These are phyloP conservation scores for Globisporangium carolinianum DNA, from an alignment of 352 stramenopile species.

Conservation along the genomic window DNA sequence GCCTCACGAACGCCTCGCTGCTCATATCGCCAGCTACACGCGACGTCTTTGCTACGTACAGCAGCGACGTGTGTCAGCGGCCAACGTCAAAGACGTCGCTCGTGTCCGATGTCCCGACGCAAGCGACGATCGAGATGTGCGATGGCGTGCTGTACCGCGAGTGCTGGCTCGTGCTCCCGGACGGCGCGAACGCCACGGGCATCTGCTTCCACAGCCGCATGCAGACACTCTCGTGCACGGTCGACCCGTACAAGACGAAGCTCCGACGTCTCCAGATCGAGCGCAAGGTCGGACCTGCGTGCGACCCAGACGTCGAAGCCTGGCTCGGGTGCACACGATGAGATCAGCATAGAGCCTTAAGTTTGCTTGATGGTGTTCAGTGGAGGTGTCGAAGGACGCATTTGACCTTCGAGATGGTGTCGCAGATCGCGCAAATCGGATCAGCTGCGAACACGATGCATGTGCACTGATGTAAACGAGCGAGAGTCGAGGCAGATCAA, in stretches of 20 bases:
- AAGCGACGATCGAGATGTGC: constrained; percentile 20
- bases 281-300: background rate
- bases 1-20: constrained; percentile 7
- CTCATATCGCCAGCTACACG: constrained; percentile 9
- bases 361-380: too few relatives aligned
- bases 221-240: constrained; percentile 26
- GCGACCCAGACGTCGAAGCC: constrained; percentile 2
- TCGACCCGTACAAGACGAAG: constrained; percentile 17
- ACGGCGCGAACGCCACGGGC: constrained; percentile 2
- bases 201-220: constrained; percentile 34
- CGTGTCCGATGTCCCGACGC: constrained; percentile 14
- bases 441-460: too few relatives aligned
- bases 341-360: too few relatives aligned
- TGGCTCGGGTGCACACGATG: constrained; percentile 6
- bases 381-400: too few relatives aligned
- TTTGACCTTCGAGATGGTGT: too few relatives aligned
- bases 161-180: constrained; percentile 5
- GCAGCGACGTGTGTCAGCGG: constrained; percentile 11
- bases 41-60: constrained; percentile 8
- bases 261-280: constrained; percentile 16
- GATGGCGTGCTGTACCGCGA: constrained; percentile 19
- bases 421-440: too few relatives aligned
- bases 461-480: too few relatives aligned
- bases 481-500: too few relatives aligned
- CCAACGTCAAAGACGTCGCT: background rate